Evolutionary conservation across 1,284 basidiomycete species (phyloP), one percentile per base, ranked within the genome.

Genomic region (Apiotrichum siamense): DNA sequence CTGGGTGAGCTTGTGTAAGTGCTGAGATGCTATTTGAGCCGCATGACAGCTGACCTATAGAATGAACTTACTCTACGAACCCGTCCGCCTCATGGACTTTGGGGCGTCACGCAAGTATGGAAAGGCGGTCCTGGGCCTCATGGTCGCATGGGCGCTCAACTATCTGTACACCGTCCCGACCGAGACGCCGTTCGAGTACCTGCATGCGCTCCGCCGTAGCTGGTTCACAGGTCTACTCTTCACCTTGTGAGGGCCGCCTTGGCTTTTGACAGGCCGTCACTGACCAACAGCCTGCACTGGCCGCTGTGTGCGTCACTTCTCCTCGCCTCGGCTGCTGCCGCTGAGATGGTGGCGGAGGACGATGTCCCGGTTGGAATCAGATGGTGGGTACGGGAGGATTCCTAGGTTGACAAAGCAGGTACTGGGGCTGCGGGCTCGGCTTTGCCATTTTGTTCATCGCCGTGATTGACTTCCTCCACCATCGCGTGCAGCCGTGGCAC

Each of bases 91-190:
- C 2, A 47, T 49, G 11, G 25, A 50, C n/a, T 50, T 67, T 21
- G 65, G 65, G 7, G 52, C 52, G 3, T 64, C 62, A 9, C 35
- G 24, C n/a, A 66, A 62, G 51, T 75, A 64, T 37, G 73, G 72
- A 2, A 68, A 68, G 29, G 67, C 74, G 0, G 57, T 66, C 3
- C 52, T 75, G 12, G 67, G 71, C 9, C 65, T 77, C 32, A 71
- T 77, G 61, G 61, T 73, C 7, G 75, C 75, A 0, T 77, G 74
- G 68, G 70, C 71, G 11, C 47, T 76, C 27, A 73, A 73, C 54
- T 76, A 73, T 66, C 52, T 77, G 47, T 75, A 45, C 33, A 35
- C 44, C 7, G 15, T 18, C 9, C 36, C 17, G 31, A 24, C 32
- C 13, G 44, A 45, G 23, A 27, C 33, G 24, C 44, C 44, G 15